Percentiles rank a stretch among this genome's conserved stretches.
Evolutionary conservation across 202 grass and related monocot genomes (phyloP).

Genomic region (Zoysia matrella): DNA sequence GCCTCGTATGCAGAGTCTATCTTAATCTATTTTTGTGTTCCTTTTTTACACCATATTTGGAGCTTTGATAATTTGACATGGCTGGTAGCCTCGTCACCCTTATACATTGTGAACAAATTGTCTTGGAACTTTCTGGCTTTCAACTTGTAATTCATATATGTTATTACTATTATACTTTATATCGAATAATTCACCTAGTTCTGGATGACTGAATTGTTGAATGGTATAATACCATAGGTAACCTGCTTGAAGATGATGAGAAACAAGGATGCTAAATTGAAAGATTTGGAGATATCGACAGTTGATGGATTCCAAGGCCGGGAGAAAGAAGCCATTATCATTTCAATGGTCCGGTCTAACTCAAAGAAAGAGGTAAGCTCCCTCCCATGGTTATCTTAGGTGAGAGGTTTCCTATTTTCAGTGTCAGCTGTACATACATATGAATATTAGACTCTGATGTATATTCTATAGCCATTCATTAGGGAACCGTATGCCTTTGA

Average conservation of each 20-base stretch:
- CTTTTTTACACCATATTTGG: not conserved
- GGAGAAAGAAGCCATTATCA: conserved; percentile 94
- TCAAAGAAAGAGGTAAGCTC: conserved; percentile 82
- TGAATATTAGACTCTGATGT: not conserved
- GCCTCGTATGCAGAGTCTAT: not conserved
- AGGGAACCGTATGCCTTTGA: not conserved
- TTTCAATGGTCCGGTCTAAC: conserved; percentile 97
- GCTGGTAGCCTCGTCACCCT: not conserved
- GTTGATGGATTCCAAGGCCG: conserved; percentile 98
- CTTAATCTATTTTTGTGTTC: not conserved
- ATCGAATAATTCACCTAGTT: conserved; percentile 22
- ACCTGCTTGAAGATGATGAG: conserved; percentile 84
- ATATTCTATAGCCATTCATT: conserved; percentile 3
- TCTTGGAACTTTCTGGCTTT: not conserved
- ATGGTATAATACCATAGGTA: conserved; percentile 54
- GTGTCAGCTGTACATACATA: conserved; percentile 11
- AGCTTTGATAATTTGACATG: conserved; percentile 1
- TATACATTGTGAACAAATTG: conserved; percentile 11
- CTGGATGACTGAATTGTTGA: conserved; percentile 2
- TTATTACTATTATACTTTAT: not conserved
- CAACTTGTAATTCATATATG: conserved; percentile 19
- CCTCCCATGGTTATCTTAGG: not conserved
- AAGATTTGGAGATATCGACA: conserved; percentile 93
- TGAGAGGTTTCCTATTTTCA: not conserved
- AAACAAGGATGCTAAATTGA: conserved; percentile 80